Evolutionary conservation across 2,329 filamentous ascomycete species (phyloP), one percentile per base, ranked within the genome.

Genomic region (Paracamarosporium sp.): DNA sequence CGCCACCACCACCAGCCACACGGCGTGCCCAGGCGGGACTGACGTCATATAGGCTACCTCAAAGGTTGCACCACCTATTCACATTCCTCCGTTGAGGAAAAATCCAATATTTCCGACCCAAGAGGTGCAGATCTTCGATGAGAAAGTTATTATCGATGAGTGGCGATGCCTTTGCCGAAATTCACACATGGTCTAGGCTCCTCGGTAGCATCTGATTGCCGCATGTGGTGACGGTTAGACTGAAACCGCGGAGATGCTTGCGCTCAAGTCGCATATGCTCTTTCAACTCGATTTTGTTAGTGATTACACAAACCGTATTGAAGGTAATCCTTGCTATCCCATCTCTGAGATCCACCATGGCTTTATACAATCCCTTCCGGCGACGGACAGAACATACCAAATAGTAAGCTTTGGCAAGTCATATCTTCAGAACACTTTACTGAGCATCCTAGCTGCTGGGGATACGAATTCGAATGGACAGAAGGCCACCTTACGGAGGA

Each of bases 381-480:
- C 69, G 72, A 43, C 69, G 68, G 24, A 81, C 79, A 13, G 67
- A 76, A 43, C 80, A 81, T 48, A 82, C 80, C 4, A 71, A 69
- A 58, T 66, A 68, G 80, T 81, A 72, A 38, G 76, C 68, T 35
- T 44, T 11, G 70, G 20, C 51, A 50, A 60, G 55, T 60, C 60
- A 61, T 60, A 50, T 44, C 53, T 41, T 40, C 50, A 53, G 24
- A 22, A 28, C 40, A 56, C 56, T 45, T 40, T 33, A 56, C 61
- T 70, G 17, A 66, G 56, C 8, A 35, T n/a, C 41, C 28, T 57
- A 83, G 81, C 25, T 76, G 74, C 62, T 92, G 88, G 86, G 88
- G 85, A 20, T 85, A 91, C 68, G 83, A 81, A 6, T 93, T 93
- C 70, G 83, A 88, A 65, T 88, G 89, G 82, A 90, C 89, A 1